A percentile compares a stretch with the other conserved stretches of the same genome.
These are phyloP conservation scores for Lasiosphaeria miniovina DNA, from an alignment of 495 filamentous ascomycete species.

Conservation along the genomic window DNA sequence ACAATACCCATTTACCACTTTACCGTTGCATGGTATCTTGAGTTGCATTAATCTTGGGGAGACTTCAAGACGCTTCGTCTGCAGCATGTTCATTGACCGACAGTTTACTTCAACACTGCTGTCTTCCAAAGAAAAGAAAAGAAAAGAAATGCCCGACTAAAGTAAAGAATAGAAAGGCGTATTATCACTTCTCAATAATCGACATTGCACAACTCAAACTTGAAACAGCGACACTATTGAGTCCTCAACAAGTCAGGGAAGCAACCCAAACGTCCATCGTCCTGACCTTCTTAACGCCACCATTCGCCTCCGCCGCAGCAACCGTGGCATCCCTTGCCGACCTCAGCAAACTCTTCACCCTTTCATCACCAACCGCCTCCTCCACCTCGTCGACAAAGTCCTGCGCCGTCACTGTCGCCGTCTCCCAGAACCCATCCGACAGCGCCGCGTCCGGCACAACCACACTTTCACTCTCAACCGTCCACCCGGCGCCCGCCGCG, in stretches of 20 bases:
- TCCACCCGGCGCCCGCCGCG: constrained; percentile 25
- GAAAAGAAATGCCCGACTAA: too few species aligned
- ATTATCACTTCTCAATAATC: constrained; percentile 4
- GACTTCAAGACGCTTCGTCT: too few species aligned
- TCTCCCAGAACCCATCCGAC: constrained; percentile 49
- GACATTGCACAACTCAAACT: too few species aligned
- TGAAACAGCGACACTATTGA: not conserved
- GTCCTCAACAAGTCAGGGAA: constrained; percentile 17
- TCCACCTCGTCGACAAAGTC: constrained; percentile 31
- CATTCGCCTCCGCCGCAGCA: constrained; percentile 29
- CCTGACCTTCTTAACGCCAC: constrained; percentile 35
- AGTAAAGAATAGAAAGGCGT: too few species aligned
- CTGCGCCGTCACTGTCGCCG: constrained; percentile 22
- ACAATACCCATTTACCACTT: too few species aligned
- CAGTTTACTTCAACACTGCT: too few species aligned
- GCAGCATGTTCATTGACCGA: too few species aligned
- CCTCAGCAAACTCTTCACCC: constrained; percentile 32
- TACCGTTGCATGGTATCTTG: too few species aligned
- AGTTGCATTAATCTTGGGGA: too few species aligned
- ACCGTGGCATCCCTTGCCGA: constrained; percentile 36
- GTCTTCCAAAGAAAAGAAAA: too few species aligned
- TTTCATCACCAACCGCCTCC: constrained; percentile 30
- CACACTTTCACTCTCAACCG: constrained; percentile 28
- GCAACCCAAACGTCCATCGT: constrained; percentile 51
- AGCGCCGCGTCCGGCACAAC: constrained; percentile 34